Conservation (phyloP, 352 stramenopile species). For the Pythium dissimile region DNA sequence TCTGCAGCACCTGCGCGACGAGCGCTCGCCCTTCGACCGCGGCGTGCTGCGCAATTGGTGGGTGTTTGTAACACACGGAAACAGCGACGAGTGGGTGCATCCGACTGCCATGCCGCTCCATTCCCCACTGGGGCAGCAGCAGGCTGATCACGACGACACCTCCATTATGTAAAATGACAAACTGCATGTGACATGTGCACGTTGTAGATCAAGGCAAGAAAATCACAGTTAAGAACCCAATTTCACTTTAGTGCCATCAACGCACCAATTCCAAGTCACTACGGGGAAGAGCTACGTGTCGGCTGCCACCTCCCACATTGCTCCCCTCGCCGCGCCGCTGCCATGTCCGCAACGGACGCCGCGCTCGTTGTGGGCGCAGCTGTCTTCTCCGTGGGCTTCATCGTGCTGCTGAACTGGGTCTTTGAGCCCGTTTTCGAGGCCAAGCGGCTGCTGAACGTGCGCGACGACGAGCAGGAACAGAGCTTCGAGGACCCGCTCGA, state of each 20-base stretch:
- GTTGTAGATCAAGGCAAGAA: no score
- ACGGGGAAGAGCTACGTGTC: slow-evolving; percentile 16
- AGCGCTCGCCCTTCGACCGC: slow-evolving; percentile 60
- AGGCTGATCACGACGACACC: background rate
- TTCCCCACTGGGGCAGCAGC: slow-evolving; percentile 5
- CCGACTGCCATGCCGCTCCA: slow-evolving; percentile 13
- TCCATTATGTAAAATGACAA: slow-evolving; percentile 20
- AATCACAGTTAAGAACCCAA: slow-evolving; percentile 14
- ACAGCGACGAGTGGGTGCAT: slow-evolving; percentile 68
- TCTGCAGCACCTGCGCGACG: slow-evolving; percentile 50
- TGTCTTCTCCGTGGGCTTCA: slow-evolving; percentile 16
- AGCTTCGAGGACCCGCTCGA: slow-evolving; percentile 55
- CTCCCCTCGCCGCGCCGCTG: background rate
- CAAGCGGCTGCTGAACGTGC: slow-evolving; percentile 38
- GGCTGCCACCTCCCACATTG: background rate
- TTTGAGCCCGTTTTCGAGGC: slow-evolving; percentile 51
- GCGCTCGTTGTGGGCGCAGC: slow-evolving; percentile 24
- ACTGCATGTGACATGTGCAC: no score
- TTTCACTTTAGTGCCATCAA: slow-evolving; percentile 6
- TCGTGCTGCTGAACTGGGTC: slow-evolving; percentile 58
- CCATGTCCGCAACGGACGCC: slow-evolving; percentile 16
- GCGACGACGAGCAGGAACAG: slow-evolving; percentile 52
- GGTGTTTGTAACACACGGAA: slow-evolving; percentile 41
- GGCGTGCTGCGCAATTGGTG: slow-evolving; percentile 60
- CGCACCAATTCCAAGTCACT: background rate